Evolutionary conservation across 108 stramenopile species (phyloP).

Genomic region (Fistulifera solaris): DNA sequence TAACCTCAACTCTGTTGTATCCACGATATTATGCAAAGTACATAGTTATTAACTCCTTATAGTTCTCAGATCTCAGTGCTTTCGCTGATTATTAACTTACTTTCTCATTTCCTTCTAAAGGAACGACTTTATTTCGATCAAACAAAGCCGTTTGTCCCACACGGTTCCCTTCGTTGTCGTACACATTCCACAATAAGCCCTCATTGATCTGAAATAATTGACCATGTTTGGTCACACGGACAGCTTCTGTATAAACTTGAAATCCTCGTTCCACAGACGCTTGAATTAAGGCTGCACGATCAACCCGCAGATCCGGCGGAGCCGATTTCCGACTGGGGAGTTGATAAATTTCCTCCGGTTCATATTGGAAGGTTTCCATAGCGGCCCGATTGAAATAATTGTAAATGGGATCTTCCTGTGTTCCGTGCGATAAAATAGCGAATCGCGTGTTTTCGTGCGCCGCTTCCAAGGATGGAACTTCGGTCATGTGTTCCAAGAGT

Average conservation of each 20-base stretch:
- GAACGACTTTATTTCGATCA: slow-evolving; percentile 8
- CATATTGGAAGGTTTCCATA: slow-evolving; percentile 9
- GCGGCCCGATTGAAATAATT: slow-evolving; percentile 14
- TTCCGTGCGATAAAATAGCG: slow-evolving; percentile 21
- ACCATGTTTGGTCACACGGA: slow-evolving; percentile 13
- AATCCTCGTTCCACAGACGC: neutral
- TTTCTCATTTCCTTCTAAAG: no score
- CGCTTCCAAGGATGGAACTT: slow-evolving; percentile 1
- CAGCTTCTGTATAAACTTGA: neutral
- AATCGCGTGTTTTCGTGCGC: slow-evolving; percentile 10
- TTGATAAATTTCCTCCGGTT: slow-evolving; percentile 12
- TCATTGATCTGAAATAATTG: slow-evolving; percentile 7
- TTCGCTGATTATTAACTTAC: no score
- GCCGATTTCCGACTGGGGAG: slow-evolving; percentile 19
- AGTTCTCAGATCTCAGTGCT: no score
- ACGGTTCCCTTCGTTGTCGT: slow-evolving; percentile 13
- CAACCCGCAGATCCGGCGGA: neutral
- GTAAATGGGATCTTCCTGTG: slow-evolving; percentile 21
- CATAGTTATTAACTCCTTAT: no score
- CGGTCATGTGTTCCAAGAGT: neutral
- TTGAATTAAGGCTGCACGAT: neutral
- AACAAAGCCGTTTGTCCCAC: slow-evolving; percentile 18
- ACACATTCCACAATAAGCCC: slow-evolving; percentile 14
- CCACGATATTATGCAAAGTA: no score
- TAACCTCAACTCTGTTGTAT: no score